These are phyloP conservation scores for Penicillium desertorum DNA, from an alignment of 495 filamentous ascomycete species.

Conservation along the genomic window DNA sequence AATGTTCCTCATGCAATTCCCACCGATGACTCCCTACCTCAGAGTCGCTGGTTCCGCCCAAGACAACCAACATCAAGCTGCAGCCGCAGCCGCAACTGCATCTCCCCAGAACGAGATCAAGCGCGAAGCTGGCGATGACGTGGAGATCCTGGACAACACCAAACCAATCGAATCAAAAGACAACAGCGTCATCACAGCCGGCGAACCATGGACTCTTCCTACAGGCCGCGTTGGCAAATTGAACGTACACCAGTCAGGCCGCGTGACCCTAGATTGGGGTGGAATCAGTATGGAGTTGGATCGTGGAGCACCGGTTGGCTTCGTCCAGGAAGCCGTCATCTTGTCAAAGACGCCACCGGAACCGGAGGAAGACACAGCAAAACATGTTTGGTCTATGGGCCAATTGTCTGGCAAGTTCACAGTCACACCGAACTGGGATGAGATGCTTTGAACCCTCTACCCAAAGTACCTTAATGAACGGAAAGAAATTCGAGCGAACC, in stretches of 20 bases:
- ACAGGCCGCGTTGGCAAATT: conserved; percentile 57
- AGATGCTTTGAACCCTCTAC: conserved; percentile 38
- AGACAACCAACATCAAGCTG: conserved; percentile 13
- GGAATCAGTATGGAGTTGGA: conserved; percentile 49
- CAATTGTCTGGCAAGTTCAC: conserved; percentile 52
- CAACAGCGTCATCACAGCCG: conserved; percentile 38
- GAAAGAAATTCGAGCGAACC: neutral
- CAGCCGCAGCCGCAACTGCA: conserved; percentile 8
- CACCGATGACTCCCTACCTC: conserved; percentile 54
- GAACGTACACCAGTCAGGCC: conserved; percentile 53
- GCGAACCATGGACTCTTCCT: conserved; percentile 45
- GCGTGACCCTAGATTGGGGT: conserved; percentile 51
- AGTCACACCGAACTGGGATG: conserved; percentile 50
- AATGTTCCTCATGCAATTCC: conserved; percentile 57
- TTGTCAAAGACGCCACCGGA: conserved; percentile 29
- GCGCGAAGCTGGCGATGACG: conserved; percentile 34
- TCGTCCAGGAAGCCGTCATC: conserved; percentile 49
- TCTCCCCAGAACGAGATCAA: conserved; percentile 30
- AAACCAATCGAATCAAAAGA: conserved; percentile 13
- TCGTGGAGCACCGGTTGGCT: conserved; percentile 43
- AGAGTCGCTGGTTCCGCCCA: conserved; percentile 28
- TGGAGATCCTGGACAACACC: conserved; percentile 33
- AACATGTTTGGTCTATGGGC: conserved; percentile 51
- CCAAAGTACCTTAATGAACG: conserved; percentile 7
- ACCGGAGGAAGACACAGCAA: conserved; percentile 29